Evolutionary conservation across 192 early-diverging fungal genomes (phyloP).

Genomic region (Obelidium mucronatum): DNA sequence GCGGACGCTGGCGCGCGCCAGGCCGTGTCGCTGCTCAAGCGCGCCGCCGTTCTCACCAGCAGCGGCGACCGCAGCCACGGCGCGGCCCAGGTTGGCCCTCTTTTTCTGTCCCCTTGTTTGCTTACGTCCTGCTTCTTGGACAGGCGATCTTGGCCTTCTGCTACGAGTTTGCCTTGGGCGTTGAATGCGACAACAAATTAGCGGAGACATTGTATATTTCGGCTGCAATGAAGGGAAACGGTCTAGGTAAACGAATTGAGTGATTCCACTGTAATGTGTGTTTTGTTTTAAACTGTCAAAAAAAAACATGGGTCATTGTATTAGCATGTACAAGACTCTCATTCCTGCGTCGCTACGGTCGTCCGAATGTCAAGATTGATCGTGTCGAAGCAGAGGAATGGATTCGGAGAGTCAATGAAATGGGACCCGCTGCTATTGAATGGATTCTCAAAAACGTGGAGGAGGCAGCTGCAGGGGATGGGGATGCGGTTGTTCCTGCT

Average conservation of each 20-base stretch:
- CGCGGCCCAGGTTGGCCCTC: slow-evolving; percentile 38
- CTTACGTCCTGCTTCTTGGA: not conserved
- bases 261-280: not conserved
- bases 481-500: slow-evolving; percentile 55
- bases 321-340: slow-evolving; percentile 71
- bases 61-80: slow-evolving; percentile 31
- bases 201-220: slow-evolving; percentile 73
- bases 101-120: not conserved
- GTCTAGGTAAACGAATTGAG: slow-evolving; percentile 49
- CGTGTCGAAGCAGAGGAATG: slow-evolving; percentile 82
- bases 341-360: slow-evolving; percentile 82
- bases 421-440: slow-evolving; percentile 59
- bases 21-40: slow-evolving; percentile 60
- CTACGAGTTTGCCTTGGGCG: slow-evolving; percentile 85
- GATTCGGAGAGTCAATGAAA: slow-evolving; percentile 64
- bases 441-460: slow-evolving; percentile 74
- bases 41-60: too few species aligned
- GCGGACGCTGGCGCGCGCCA: slow-evolving; percentile 5
- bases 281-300: not conserved
- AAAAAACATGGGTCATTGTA: not conserved
- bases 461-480: not conserved
- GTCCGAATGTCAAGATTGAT: slow-evolving; percentile 79
- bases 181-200: slow-evolving; percentile 62
- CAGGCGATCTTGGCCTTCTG: slow-evolving; percentile 80
- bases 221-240: slow-evolving; percentile 68